A percentile compares a stretch with the other conserved stretches of the same genome.
Evolutionary conservation across 805 yeast genomes (phyloP).

Genomic region (Alloascoidea africana): DNA sequence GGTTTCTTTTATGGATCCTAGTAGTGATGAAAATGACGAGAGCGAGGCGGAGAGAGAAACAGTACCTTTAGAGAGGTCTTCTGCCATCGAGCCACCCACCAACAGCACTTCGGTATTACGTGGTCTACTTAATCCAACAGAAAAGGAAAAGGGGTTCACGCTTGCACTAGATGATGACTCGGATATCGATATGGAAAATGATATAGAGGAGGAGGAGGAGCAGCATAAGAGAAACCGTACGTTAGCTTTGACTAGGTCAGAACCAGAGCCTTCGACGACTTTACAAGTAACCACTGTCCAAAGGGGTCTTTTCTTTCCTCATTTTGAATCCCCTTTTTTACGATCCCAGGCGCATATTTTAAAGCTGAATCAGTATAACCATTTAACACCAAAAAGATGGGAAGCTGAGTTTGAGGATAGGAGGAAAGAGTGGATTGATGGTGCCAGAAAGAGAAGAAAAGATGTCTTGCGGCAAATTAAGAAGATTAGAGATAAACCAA

Average conservation of each 20-base stretch:
- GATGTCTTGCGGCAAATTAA: constrained; percentile 50
- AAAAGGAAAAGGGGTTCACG: constrained; percentile 8
- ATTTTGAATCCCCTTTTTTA: constrained; percentile 73
- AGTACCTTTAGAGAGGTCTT: neutral
- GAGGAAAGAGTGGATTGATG: constrained; percentile 68
- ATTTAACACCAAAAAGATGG: constrained; percentile 32
- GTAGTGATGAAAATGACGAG: constrained; percentile 11
- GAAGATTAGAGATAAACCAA: constrained; percentile 20
- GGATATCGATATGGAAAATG: constrained; percentile 2
- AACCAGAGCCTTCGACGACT: constrained; percentile 8
- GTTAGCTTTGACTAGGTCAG: neutral
- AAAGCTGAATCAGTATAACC: constrained; percentile 25
- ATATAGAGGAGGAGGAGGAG: constrained; percentile 3
- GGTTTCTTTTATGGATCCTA: constrained; percentile 22
- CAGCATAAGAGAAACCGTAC: constrained; percentile 2
- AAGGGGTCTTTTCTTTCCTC: constrained; percentile 63
- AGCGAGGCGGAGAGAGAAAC: constrained; percentile 1
- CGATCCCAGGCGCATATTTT: constrained; percentile 71
- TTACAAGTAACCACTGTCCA: constrained; percentile 18
- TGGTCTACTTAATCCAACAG: constrained; percentile 5
- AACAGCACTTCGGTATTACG: neutral
- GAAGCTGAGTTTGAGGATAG: constrained; percentile 70
- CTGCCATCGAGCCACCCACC: neutral
- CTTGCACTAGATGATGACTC: constrained; percentile 5
- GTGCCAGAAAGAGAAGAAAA: constrained; percentile 58